Base-by-base conservation (phyloP, 1,139 yeast genomes). In the Eremothecium cymbalariae region DNA sequence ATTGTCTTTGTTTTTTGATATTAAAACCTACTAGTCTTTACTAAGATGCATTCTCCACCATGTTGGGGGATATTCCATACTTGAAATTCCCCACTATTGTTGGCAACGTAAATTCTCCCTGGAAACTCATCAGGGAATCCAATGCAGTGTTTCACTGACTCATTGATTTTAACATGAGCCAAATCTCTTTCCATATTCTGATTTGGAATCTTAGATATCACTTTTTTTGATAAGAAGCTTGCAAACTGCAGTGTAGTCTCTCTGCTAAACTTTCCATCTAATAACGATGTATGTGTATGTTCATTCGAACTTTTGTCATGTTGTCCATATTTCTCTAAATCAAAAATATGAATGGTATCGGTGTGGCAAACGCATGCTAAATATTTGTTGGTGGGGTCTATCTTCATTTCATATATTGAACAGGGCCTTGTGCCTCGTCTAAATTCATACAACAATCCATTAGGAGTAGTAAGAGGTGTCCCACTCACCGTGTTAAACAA, bases 351-450 rank as follows among this genome's bases (percentile, higher is more conserved):
- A 4, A 81, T 65, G 0, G 88, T 80, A 19, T 74, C 80, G 13
- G 77, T 73, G 37, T 73, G 77, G 2, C 84, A 77, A 1, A 77
- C 75, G 46, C 81, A 77, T 0, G 77, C 82, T n/a, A 81, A 51
- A 2, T 77, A 55, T 1, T 66, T 55, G 17, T 68, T 63, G 37
- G 68, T 72, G 20, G 57, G 47, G 44, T 72, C 74, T 53, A 81
- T 78, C 15, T 65, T 63, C 33, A 81, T 57, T 6, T 74, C 67
- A 32, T 70, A 68, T 21, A 81, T 67, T n/a, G 55, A 55, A 2
- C 82, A 74, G 7, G 70, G 62, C 42, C 80, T 72, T 35, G 80
- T 76, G 0, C 93, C 93, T 36, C 93, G 63, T 45, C 90, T 65
- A 43, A 78, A 72, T 48, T 77, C 81, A 18, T 64, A 64, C 2